A percentile compares a stretch with the other conserved stretches of the same genome.
Conservation (phyloP, 139 green algal genomes). For the Auxenochlorella pyrenoidosa region DNA sequence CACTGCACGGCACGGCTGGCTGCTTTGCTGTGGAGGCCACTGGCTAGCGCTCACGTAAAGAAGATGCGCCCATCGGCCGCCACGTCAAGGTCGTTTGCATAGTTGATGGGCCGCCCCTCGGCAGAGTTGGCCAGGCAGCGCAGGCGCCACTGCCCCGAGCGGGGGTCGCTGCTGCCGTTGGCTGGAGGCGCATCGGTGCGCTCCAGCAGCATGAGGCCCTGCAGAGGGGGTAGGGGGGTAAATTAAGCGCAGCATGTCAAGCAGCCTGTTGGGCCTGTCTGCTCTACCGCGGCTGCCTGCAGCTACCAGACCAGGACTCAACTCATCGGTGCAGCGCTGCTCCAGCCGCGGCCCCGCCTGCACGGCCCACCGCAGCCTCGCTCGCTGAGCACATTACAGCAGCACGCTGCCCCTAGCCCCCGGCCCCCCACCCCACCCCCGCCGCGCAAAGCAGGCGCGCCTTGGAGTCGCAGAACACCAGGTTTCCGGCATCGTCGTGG, state of each 20-base stretch:
- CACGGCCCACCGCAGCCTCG: no score
- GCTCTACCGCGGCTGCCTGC: no score
- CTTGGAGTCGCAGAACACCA: constrained; percentile 47
- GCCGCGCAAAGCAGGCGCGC: constrained; percentile 24
- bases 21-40: no score
- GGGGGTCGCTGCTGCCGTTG: not conserved
- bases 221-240: not conserved
- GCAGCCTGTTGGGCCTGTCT: no score
- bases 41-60: constrained; percentile 41
- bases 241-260: no score
- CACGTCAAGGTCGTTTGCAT: constrained; percentile 70
- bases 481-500: constrained; percentile 23
- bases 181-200: not conserved
- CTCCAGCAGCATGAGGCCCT: constrained; percentile 56
- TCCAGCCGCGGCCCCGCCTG: no score
- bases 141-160: not conserved
- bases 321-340: no score
- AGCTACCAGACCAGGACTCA: no score
- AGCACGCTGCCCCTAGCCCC: no score
- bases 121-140: constrained; percentile 25
- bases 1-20: no score
- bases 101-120: constrained; percentile 41
- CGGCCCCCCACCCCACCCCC: no score
- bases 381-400: no score
- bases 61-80: constrained; percentile 56